Base-by-base conservation (phyloP, 2,329 filamentous ascomycete genomes). In the Epichloe typhina region DNA sequence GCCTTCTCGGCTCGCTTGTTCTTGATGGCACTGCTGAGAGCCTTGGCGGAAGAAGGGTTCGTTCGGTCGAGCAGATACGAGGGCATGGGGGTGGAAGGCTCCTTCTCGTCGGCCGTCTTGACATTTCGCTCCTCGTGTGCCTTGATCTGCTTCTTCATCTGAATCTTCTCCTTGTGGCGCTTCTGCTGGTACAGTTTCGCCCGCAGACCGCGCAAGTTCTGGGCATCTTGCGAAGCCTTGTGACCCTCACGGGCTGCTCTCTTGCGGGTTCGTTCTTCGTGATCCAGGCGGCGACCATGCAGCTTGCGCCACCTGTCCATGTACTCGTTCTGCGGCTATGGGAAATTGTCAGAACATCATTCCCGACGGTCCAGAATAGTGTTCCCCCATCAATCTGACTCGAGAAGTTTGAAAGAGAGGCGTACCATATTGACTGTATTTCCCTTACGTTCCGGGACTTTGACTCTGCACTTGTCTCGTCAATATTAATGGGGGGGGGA, bases 161-260 rank as follows among this genome's bases (percentile, higher is more conserved):
- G 88, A 66, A 95, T 95, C 84, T 98, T 98, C 76, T 98, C 90
- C 68, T 90, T 86, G 73, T 89, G 87, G 26, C 93, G 82, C 76
- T 90, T 88, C 79, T 97, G 84, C 69, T 91, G 85, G 73, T 93
- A 84, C 62, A 95, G 75, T 77, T 98, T 98, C 59, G 93, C 93
- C 55, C 88, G 79, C 61, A 97, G 80, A 57, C 93, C 93, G 55
- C 86, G 84, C 63, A 96, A 77, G 69, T 93, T 95, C 75, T 97
- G 91, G 23, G 93, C 89, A 72, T 95, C 84, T 64, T 93, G 79
- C 47, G 86, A 93, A 51, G 81, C 81, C 71, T 90, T 83, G 76
- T 98, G 91, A 53, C 82, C 84, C 73, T 95, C 88, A 72, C 93
- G 84, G 54, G 93, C 93, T 55, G 80, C 74, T 61, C 83, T 82